Base-by-base conservation (phyloP, 352 stramenopile genomes). In the Elongisporangium anandrum region DNA sequence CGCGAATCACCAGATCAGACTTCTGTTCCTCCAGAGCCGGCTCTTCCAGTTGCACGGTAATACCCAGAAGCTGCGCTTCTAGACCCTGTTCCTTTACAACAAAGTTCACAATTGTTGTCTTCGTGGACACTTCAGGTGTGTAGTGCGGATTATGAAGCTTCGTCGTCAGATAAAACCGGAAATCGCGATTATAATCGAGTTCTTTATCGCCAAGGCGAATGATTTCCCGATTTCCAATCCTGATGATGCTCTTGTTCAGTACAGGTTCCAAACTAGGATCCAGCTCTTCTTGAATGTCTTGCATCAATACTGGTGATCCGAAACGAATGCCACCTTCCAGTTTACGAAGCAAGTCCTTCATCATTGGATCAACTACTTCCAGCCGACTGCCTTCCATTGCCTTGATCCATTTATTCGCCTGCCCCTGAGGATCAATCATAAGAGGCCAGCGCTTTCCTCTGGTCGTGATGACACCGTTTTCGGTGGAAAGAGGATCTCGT, bases 321-420 rank as follows among this genome's bases (percentile, higher is more conserved):
- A 97, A 98, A 5, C 87, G 85, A 60, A 99, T 97, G 16, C 88
- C 95, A 52, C 96, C 97, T 56, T 98, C 96, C 2, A 99, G 76
- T 52, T 97, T 92, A 10, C 93, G 80, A 26, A 99, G 64, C 52
- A 98, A 73, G 61, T 98, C 94, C 54, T 97, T 97, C 79, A 96
- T 97, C 77, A 97, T 98, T 13, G 97, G 90, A 48, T 98, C 95
- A 6, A 98, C 88, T 4, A 98, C 85, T 50, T 96, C 85, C 4
- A 99, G 76, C 0, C 75, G 75, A 7, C 54, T 73, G 4, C 88
- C 90, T 63, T 98, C 88, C 83, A 98, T 96, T 3, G 93, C 92
- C 61, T 96, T 96, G 62, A 99, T 97, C 96, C 96, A 99, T 59
- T 97, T 97, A 66, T 98, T 99, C 9, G 92, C 96, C 58, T 99